phyloP scores from a whole-genome alignment of 2,329 filamentous ascomycete genomes.

The Cordyceps farinosa region DNA sequence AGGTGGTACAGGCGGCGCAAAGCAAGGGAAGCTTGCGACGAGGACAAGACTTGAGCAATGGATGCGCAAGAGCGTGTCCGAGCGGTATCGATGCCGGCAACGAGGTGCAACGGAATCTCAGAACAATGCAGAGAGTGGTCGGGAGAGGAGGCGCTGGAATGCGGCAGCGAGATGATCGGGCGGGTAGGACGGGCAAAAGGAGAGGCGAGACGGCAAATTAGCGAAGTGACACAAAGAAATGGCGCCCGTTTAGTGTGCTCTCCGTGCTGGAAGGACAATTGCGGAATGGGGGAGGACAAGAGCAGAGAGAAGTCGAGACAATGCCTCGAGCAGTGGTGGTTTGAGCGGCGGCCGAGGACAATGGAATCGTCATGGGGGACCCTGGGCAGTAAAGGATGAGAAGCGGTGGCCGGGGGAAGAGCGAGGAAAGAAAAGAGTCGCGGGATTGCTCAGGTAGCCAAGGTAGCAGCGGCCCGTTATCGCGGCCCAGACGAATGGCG shows the following conservation, averaged over 20 bases:
- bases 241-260: background rate
- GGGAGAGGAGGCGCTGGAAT: slow-evolving; percentile 6
- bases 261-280: slow-evolving; percentile 1
- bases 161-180: background rate
- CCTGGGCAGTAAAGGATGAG: background rate
- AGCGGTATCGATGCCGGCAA: background rate
- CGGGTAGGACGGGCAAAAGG: slow-evolving; percentile 5
- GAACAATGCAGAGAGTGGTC: slow-evolving; percentile 6
- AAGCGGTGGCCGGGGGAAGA: slow-evolving; percentile 4
- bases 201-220: background rate
- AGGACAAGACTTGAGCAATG: background rate
- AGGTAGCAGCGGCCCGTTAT: slow-evolving; percentile 7
- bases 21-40: background rate
- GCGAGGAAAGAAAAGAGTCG: background rate
- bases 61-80: background rate
- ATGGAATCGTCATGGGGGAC: slow-evolving; percentile 4
- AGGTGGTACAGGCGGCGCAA: background rate
- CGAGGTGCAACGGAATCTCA: background rate
- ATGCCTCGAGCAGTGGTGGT: background rate
- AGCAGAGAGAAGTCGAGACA: background rate
- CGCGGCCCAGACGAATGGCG: background rate
- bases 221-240: slow-evolving; percentile 11
- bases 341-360: slow-evolving; percentile 3
- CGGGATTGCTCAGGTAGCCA: background rate
- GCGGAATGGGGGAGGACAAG: background rate